These are phyloP conservation scores for Pythium scleroteichum DNA, from an alignment of 352 stramenopile genomes.

Conservation along the genomic window DNA sequence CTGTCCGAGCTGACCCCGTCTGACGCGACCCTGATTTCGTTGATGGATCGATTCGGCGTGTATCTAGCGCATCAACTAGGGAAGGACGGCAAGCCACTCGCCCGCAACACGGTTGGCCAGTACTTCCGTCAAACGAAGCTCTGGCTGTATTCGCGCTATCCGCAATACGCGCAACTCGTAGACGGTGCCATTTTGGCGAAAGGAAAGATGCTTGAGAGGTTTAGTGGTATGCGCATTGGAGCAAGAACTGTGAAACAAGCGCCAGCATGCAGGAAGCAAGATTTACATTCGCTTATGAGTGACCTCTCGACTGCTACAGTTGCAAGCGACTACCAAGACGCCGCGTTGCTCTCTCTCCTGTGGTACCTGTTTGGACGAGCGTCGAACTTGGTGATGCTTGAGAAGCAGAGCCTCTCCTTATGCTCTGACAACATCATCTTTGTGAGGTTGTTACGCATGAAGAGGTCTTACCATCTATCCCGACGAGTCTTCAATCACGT, in stretches of 20 bases:
- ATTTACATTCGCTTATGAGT: slow-evolving; percentile 6
- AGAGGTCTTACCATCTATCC: too few species aligned
- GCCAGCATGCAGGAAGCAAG: slow-evolving; percentile 14
- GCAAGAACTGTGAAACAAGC: slow-evolving; percentile 11
- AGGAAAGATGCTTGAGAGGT: slow-evolving; percentile 5
- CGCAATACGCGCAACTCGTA: slow-evolving; percentile 7
- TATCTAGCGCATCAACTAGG: slow-evolving; percentile 19
- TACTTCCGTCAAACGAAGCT: slow-evolving; percentile 27
- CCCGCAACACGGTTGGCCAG: slow-evolving; percentile 14
- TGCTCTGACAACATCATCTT: too few species aligned
- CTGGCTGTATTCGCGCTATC: slow-evolving; percentile 23
- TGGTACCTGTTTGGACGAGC: too few species aligned
- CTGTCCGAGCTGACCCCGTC: slow-evolving; percentile 12
- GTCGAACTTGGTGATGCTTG: too few species aligned
- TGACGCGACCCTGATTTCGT: slow-evolving; percentile 13
- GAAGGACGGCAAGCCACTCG: not conserved
- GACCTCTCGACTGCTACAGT: slow-evolving; percentile 5
- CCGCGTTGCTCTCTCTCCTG: slow-evolving; percentile 11
- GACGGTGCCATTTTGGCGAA: slow-evolving; percentile 18
- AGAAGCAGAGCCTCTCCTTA: too few species aligned
- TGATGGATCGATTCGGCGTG: slow-evolving; percentile 32
- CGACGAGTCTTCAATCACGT: too few species aligned
- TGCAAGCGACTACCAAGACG: slow-evolving; percentile 24
- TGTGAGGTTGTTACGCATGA: too few species aligned
- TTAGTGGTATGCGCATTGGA: not conserved